Evolutionary conservation across 2,329 filamentous ascomycete genomes (phyloP), one percentile per base, ranked within the genome.

Genomic region (Cladobotryum mycophilum): DNA sequence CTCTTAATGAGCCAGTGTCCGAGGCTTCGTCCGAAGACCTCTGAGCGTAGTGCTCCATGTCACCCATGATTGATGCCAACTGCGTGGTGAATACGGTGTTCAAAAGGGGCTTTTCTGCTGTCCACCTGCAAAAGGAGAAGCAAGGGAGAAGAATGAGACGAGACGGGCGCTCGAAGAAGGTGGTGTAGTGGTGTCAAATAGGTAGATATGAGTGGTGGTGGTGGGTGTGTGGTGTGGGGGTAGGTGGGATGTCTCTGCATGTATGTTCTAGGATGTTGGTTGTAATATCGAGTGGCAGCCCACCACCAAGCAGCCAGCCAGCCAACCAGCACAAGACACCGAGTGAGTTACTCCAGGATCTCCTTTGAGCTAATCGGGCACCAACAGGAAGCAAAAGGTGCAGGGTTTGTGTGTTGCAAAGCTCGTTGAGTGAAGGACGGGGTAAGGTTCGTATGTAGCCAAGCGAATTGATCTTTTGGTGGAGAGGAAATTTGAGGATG

Each of bases 1-100:
- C 48, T 44, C 54, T 60, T 25, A 55, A 48, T 49, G 51, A 45
- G 48, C 55, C 53, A 45, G 53, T 53, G 45, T 58, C 59, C 41
- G 55, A 49, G 20, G 55, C 60, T 46, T 59, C 45, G 47, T 45
- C 51, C 44, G 49, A 45, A 15, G 45, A 44, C 22, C 47, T 18
- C 36, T 30, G 42, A 40, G 33, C 37, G 22, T 43, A 17, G 40
- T 35, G 44, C 25, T 46, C 33, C 20, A 37, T 45, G 37, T 49
- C 51, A 46, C 46, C 47, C 51, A 53, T 53, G 9, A 14, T 53
- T 53, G 51, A 34, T 25, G 42, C 5, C 37, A 18, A 13, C n/a
- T n/a, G 37, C 2, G 36, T n/a, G 36, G 13, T 17, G 14, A 38
- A 38, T 17, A 38, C 36, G 12, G 36, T 38, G 36, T n/a, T n/a